These are phyloP conservation scores for Papiliotrema fonsecae DNA, from an alignment of 1,284 basidiomycete species.

Conservation along the genomic window DNA sequence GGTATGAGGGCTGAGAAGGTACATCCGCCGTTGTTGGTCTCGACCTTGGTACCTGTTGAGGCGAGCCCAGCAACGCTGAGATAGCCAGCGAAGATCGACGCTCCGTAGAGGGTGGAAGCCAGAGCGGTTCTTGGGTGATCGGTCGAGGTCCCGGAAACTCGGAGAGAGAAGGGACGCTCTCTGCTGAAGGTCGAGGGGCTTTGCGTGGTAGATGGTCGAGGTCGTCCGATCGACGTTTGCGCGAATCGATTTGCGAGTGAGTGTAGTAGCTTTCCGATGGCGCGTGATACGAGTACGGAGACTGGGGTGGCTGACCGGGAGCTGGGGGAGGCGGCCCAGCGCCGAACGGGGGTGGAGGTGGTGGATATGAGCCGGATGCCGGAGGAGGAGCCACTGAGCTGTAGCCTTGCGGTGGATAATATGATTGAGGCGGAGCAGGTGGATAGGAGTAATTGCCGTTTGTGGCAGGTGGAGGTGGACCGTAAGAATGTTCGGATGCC, in stretches of 20 bases:
- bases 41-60: conserved; percentile 28
- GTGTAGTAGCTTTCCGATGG: conserved; percentile 13
- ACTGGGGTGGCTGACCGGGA: conserved; percentile 25
- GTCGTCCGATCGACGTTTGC: conserved; percentile 36
- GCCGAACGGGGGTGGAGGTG: background rate
- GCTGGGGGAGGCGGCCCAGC: conserved; percentile 6
- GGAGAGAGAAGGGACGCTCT: background rate
- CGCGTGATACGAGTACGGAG: conserved; percentile 45
- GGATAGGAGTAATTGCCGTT: conserved; percentile 21
- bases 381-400: background rate
- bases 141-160: conserved; percentile 8
- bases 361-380: background rate
- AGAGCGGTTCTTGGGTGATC: conserved; percentile 26
- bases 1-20: background rate
- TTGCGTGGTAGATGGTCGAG: conserved; percentile 17
- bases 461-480: conserved; percentile 22
- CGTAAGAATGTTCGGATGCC: conserved; percentile 11
- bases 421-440: conserved; percentile 8
- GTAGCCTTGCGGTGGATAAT: background rate
- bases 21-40: conserved; percentile 24
- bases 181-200: conserved; percentile 2
- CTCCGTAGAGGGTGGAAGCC: conserved; percentile 40
- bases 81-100: conserved; percentile 40
- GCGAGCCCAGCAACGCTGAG: conserved; percentile 41
- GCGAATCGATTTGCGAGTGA: too few species aligned